Conservation (phyloP, 805 yeast species). For the Wickerhamomyces xylosicus region DNA sequence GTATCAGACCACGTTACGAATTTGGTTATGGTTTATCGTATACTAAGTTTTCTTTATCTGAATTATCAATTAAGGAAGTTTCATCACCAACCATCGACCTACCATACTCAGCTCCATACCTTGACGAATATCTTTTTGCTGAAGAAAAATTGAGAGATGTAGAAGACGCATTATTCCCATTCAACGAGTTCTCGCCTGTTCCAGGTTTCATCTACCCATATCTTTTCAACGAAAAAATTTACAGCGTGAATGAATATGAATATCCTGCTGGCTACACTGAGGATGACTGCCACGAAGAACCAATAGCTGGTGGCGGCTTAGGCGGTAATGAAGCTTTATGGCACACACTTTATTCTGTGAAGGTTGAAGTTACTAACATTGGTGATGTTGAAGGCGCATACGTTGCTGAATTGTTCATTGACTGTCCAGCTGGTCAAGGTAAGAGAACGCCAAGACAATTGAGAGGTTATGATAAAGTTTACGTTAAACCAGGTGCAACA, state of each 20-base stretch:
- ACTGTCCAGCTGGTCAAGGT: slow-evolving; percentile 15
- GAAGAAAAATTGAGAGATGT: slow-evolving; percentile 43
- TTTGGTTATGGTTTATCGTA: slow-evolving; percentile 57
- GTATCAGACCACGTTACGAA: slow-evolving; percentile 46
- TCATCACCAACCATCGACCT: slow-evolving; percentile 34
- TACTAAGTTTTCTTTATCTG: slow-evolving; percentile 28
- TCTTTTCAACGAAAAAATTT: slow-evolving; percentile 23
- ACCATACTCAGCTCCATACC: slow-evolving; percentile 35
- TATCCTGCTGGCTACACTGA: slow-evolving; percentile 28
- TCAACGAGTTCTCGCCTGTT: slow-evolving; percentile 38
- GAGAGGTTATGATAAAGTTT: slow-evolving; percentile 49
- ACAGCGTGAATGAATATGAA: slow-evolving; percentile 20
- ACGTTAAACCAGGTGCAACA: slow-evolving; percentile 30
- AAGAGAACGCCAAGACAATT: slow-evolving; percentile 42
- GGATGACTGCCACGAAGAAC: slow-evolving; percentile 19
- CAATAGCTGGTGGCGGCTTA: slow-evolving; percentile 34
- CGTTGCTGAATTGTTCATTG: slow-evolving; percentile 2
- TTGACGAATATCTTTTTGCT: slow-evolving; percentile 29
- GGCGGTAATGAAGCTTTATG: slow-evolving; percentile 56
- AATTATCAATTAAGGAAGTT: slow-evolving; percentile 30
- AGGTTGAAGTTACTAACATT: slow-evolving; percentile 6
- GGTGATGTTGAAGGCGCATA: slow-evolving; percentile 4
- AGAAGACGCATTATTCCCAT: slow-evolving; percentile 43
- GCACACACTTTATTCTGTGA: slow-evolving; percentile 27
- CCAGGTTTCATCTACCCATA: slow-evolving; percentile 52